phyloP scores from a whole-genome alignment of 352 stramenopile species.

The Paralagenidium karlingii region DNA sequence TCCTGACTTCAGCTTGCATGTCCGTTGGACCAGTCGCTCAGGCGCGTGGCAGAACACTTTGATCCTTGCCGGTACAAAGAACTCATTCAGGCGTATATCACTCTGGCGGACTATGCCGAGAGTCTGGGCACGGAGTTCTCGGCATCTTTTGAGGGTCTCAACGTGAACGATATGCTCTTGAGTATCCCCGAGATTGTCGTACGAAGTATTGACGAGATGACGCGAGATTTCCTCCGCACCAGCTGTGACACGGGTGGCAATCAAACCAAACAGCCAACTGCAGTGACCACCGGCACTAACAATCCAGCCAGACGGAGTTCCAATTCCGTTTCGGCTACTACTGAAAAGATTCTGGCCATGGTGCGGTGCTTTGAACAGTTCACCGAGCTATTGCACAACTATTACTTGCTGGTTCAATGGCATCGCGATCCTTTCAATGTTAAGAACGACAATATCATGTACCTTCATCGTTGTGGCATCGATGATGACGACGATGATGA shows the following conservation, averaged over 20 bases:
- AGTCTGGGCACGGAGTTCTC: constrained; percentile 73
- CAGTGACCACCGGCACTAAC: neutral
- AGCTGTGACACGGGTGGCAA: neutral
- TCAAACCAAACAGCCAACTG: neutral
- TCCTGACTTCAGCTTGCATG: too few relatives aligned
- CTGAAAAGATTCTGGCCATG: constrained; percentile 43
- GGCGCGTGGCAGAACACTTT: constrained; percentile 53
- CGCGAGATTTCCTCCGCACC: constrained; percentile 20
- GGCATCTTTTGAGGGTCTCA: constrained; percentile 21
- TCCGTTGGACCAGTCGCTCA: constrained; percentile 41
- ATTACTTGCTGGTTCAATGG: constrained; percentile 84
- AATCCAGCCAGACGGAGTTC: constrained; percentile 1
- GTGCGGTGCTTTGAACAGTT: constrained; percentile 49
- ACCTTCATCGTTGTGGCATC: constrained; percentile 71
- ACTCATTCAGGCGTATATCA: constrained; percentile 72
- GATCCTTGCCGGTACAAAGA: constrained; percentile 66
- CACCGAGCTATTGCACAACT: constrained; percentile 79
- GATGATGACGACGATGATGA: constrained; percentile 72
- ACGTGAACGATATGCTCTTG: constrained; percentile 47
- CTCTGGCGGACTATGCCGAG: constrained; percentile 60
- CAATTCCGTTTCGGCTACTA: constrained; percentile 3
- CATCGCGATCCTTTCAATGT: constrained; percentile 77
- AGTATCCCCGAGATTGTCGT: constrained; percentile 74
- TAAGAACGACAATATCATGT: constrained; percentile 48
- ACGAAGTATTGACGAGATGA: constrained; percentile 60